These are phyloP conservation scores for Verticillium albo-atrum DNA, from an alignment of 2,329 filamentous ascomycete species.

Conservation along the genomic window DNA sequence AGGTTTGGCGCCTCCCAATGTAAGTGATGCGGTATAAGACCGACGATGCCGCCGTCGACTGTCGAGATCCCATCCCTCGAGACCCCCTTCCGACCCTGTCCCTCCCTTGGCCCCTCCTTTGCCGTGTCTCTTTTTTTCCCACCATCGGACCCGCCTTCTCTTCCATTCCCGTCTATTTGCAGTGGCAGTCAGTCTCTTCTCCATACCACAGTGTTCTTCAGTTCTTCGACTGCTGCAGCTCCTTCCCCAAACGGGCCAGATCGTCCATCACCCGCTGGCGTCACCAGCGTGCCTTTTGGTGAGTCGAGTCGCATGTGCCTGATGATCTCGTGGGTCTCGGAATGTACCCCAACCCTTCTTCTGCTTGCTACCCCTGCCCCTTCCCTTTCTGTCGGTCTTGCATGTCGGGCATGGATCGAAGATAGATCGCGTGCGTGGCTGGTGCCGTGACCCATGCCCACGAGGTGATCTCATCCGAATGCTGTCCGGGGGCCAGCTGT, in stretches of 20 bases:
- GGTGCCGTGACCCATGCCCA: neutral
- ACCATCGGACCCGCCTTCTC: neutral
- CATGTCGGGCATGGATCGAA: neutral
- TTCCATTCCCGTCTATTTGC: neutral
- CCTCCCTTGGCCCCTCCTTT: constrained; percentile 4
- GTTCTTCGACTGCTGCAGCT: neutral
- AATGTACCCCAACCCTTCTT: neutral
- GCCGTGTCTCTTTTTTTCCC: neutral
- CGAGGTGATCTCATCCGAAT: constrained; percentile 1
- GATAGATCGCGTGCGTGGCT: neutral
- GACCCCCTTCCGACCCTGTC: neutral
- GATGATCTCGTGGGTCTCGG: constrained; percentile 6
- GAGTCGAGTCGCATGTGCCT: neutral
- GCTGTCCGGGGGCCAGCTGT: neutral
- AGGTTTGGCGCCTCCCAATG: neutral
- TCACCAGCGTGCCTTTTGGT: constrained; percentile 5
- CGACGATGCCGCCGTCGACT: neutral
- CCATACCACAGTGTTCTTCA: neutral
- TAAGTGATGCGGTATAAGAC: constrained; percentile 3
- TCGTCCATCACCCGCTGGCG: constrained; percentile 11
- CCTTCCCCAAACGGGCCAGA: neutral
- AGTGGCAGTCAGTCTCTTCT: neutral
- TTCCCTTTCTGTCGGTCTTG: neutral
- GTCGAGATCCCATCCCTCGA: neutral
- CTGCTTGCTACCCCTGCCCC: neutral